Conservation (phyloP, 352 stramenopile species). For the Globisporangium paroecandrum region DNA sequence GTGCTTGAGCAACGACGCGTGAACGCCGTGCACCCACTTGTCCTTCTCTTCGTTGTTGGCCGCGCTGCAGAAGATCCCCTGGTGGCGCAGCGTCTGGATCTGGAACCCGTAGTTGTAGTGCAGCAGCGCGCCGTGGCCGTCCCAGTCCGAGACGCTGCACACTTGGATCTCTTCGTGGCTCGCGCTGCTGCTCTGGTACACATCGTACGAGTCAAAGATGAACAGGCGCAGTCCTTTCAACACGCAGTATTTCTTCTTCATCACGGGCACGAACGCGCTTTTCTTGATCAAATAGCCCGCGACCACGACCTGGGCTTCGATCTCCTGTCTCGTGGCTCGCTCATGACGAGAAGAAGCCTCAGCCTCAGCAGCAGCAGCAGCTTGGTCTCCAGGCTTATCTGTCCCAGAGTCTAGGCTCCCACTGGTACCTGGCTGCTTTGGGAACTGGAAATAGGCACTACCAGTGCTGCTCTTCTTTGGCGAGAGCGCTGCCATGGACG, state of each 20-base stretch:
- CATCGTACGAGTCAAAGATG: slow-evolving; percentile 43
- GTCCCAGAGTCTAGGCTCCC: not conserved
- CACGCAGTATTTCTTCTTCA: slow-evolving; percentile 70
- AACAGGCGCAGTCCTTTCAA: slow-evolving; percentile 38
- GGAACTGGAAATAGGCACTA: slow-evolving; percentile 10
- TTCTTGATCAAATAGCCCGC: slow-evolving; percentile 61
- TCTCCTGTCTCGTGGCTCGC: not conserved
- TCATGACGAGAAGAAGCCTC: not conserved
- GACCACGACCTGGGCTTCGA: slow-evolving; percentile 23
- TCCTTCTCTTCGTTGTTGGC: slow-evolving; percentile 56
- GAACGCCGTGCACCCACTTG: slow-evolving; percentile 60
- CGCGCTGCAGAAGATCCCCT: slow-evolving; percentile 64
- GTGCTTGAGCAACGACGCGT: slow-evolving; percentile 46
- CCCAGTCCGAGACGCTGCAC: slow-evolving; percentile 53
- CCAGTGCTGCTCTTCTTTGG: slow-evolving; percentile 10
- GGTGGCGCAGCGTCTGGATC: slow-evolving; percentile 51
- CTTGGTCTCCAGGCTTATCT: not conserved
- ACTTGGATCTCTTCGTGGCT: slow-evolving; percentile 26
- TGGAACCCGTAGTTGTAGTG: slow-evolving; percentile 74
- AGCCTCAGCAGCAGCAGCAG: not conserved
- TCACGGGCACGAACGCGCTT: slow-evolving; percentile 36
- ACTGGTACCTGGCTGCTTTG: not conserved
- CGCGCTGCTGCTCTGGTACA: slow-evolving; percentile 22
- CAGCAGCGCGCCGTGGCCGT: slow-evolving; percentile 55
- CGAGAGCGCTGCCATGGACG: slow-evolving; percentile 18